A percentile compares a stretch with the other conserved stretches of the same genome.
These are phyloP conservation scores for Grosmannia huntii DNA, from an alignment of 2,329 filamentous ascomycete species.

Conservation along the genomic window DNA sequence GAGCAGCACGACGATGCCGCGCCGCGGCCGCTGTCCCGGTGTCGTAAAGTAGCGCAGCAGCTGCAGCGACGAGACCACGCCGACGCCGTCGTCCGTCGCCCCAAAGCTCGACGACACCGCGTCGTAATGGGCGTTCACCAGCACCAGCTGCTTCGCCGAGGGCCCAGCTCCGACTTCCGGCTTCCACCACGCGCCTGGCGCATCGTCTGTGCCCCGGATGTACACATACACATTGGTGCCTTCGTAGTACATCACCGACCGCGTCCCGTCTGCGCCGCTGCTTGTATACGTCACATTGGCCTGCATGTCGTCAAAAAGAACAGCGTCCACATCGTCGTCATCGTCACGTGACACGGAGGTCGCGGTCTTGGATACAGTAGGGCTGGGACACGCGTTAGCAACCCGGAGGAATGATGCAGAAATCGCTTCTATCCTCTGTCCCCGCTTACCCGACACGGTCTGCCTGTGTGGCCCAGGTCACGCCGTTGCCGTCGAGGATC, in stretches of 20 bases:
- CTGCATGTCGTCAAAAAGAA: conserved; percentile 62
- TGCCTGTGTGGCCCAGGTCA: conserved; percentile 30
- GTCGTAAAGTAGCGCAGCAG: conserved; percentile 76
- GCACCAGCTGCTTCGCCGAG: conserved; percentile 55
- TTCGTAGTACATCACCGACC: conserved; percentile 64
- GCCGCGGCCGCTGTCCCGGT: conserved; percentile 56
- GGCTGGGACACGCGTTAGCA: background rate
- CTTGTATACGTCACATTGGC: conserved; percentile 63
- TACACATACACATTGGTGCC: conserved; percentile 88
- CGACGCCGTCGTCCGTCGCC: conserved; percentile 87
- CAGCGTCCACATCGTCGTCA: conserved; percentile 24
- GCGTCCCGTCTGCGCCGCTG: conserved; percentile 18
- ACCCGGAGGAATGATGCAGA: background rate
- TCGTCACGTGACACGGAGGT: background rate
- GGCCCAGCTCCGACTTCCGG: conserved; percentile 17
- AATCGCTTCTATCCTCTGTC: background rate
- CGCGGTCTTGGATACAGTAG: background rate
- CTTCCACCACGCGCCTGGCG: conserved; percentile 60
- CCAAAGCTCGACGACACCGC: conserved; percentile 81
- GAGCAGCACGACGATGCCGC: conserved; percentile 71
- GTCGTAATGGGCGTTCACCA: conserved; percentile 94
- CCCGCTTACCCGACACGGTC: conserved; percentile 1
- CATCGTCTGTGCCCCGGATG: conserved; percentile 68
- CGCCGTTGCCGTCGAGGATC: conserved; percentile 53
- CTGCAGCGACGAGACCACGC: conserved; percentile 76